Evolutionary conservation across 2,329 filamentous ascomycete genomes (phyloP), one percentile per base, ranked within the genome.

Genomic region (Pseudogymnoascus sp.): DNA sequence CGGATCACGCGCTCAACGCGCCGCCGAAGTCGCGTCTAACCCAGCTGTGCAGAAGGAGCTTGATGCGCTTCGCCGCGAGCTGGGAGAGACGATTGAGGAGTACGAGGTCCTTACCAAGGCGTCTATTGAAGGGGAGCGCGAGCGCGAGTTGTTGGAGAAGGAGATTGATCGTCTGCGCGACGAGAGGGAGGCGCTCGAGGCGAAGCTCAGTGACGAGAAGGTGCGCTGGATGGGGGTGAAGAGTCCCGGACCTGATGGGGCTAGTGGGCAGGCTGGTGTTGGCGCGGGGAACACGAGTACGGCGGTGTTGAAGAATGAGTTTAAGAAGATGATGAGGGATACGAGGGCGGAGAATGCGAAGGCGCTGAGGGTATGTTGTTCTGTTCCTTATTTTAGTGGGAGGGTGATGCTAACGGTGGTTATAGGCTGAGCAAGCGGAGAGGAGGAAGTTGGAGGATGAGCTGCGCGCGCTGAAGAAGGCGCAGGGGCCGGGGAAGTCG

Each of bases 281-380:
- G 65, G 61, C 1, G 50, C 65, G 4, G 63, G 62, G 14, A 67
- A 54, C 18, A 89, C 85, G 9, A 88, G 85, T 67, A 86, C 85
- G 22, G 83, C 83, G 74, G 85, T 89, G 39, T 70, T 90, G 69
- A 85, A 86, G 73, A 86, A 86, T 64, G 87, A 90, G 71, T 90
- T 90, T 71, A 89, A 88, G 77, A 89, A 87, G 76, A 90, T 90
- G 87, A 89, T 90, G 86, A 80, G 86, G 65, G 86, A 90, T 69
- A 85, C 85, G 57, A 82, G 86, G 64, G 78, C 80, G 1, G 87
- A 90, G 72, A 86, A 82, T 64, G 76, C 85, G 68, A 87, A 81
- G 74, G 77, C 80, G 63, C 70, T 90, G 61, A 84, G 83, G 77
- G 87, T 89, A 73, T 75, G 83, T 77, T 64, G 50, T 59, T 62